These are phyloP conservation scores for Linum lewisii DNA, from an alignment of 345 rosid species.

Conservation along the genomic window DNA sequence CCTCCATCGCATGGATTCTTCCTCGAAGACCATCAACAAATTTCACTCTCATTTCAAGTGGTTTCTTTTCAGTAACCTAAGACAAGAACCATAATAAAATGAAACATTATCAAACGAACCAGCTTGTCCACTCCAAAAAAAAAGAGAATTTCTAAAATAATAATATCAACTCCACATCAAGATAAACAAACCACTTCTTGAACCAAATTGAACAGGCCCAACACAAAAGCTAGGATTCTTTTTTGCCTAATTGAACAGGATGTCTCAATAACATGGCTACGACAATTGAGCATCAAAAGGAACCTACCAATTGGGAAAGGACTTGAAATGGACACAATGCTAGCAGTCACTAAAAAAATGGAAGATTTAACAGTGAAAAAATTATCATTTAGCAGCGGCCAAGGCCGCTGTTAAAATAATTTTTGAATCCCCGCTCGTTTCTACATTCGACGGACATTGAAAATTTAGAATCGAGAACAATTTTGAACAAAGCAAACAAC, in stretches of 20 bases:
- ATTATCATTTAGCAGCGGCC: too few relatives aligned
- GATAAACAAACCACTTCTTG: conserved; percentile 60
- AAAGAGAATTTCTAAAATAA: neutral
- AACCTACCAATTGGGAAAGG: conserved; percentile 59
- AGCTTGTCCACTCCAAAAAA: neutral
- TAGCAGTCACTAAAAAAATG: too few relatives aligned
- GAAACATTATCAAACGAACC: neutral
- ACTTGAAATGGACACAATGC: conserved; percentile 60
- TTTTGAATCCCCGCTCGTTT: too few relatives aligned
- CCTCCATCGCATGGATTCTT: conserved; percentile 89
- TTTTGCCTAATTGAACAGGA: conserved; percentile 71
- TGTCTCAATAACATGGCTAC: conserved; percentile 43
- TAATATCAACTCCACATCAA: neutral
- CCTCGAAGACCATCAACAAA: conserved; percentile 74
- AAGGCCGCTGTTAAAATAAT: too few relatives aligned
- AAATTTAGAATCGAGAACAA: too few relatives aligned
- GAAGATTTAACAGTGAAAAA: too few relatives aligned
- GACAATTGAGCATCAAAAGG: conserved; percentile 72
- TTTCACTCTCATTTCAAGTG: conserved; percentile 74
- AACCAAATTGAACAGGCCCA: conserved; percentile 81
- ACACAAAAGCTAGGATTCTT: conserved; percentile 53
- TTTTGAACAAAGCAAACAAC: too few relatives aligned
- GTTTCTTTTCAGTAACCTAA: conserved; percentile 86
- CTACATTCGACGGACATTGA: too few relatives aligned
- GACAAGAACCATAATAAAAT: conserved; percentile 14